Evolutionary conservation across 495 filamentous ascomycete genomes (phyloP).

Genomic region (Tuber magnatum): DNA sequence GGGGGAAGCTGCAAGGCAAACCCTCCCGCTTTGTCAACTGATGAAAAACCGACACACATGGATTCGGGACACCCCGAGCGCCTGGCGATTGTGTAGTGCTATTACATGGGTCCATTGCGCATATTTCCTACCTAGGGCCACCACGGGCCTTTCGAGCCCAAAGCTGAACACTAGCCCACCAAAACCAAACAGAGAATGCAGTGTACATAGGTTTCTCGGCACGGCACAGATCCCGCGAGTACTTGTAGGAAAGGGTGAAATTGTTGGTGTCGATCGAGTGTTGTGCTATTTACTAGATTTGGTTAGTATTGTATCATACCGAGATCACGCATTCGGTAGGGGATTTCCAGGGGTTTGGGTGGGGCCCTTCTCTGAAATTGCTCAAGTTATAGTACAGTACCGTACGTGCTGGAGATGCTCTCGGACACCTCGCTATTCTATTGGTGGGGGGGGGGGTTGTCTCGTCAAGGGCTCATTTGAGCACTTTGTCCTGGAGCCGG

Average conservation of each 20-base stretch:
- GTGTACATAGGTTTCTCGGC: not conserved
- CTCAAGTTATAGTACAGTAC: not conserved
- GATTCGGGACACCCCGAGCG: not conserved
- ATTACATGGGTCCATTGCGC: not conserved
- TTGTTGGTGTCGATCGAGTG: not conserved
- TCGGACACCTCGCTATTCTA: not conserved
- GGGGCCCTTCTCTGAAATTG: not conserved
- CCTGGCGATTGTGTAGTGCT: not conserved
- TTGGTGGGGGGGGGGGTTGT: not conserved
- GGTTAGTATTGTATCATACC: not conserved
- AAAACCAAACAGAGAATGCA: not conserved
- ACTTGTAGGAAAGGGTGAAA: not conserved
- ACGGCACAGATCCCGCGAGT: not conserved
- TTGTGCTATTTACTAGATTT: not conserved
- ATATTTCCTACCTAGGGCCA: not conserved
- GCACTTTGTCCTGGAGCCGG: not conserved
- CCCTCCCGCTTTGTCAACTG: not conserved
- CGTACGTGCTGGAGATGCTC: not conserved
- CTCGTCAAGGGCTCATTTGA: not conserved
- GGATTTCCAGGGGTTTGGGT: not conserved
- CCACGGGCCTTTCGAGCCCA: not conserved
- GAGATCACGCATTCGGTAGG: not conserved
- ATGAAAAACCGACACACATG: not conserved
- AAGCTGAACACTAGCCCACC: not conserved
- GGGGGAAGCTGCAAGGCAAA: not conserved